Percentiles rank a stretch among this genome's conserved stretches.
These are phyloP conservation scores for Skeletonema potamos DNA, from an alignment of 108 stramenopile species.

Conservation along the genomic window DNA sequence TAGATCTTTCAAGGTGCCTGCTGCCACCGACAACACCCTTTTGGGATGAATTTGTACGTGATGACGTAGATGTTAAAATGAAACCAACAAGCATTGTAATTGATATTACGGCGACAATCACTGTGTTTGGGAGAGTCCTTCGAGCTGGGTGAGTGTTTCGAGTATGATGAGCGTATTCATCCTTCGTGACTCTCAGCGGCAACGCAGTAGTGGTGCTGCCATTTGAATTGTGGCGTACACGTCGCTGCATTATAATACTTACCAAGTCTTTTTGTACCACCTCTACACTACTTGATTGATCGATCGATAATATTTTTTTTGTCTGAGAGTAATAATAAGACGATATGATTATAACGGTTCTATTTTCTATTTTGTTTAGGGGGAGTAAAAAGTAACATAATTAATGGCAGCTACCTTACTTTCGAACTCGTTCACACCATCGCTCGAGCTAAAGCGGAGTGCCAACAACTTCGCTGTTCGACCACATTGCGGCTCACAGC, in stretches of 20 bases:
- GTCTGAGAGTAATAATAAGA: no score
- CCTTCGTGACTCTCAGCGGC: neutral
- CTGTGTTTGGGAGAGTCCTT: neutral
- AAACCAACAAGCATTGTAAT: neutral
- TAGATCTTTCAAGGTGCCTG: neutral
- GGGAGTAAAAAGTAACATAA: no score
- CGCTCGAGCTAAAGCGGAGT: no score
- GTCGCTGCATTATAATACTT: neutral
- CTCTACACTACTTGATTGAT: no score
- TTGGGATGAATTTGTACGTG: neutral
- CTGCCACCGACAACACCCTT: neutral
- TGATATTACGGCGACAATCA: neutral
- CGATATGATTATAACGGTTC: no score
- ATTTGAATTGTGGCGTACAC: neutral
- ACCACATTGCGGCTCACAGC: no score
- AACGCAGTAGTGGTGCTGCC: neutral
- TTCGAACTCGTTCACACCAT: no score
- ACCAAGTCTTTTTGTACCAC: no score
- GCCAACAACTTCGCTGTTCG: no score
- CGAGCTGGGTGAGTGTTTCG: neutral
- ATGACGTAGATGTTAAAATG: neutral
- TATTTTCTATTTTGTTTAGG: no score
- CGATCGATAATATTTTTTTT: no score
- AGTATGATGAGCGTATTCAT: neutral
- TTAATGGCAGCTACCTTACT: no score